Evolutionary conservation across 139 green algal genomes (phyloP), one percentile per base, ranked within the genome.

Genomic region (Cymbomonas tetramitiformis): DNA sequence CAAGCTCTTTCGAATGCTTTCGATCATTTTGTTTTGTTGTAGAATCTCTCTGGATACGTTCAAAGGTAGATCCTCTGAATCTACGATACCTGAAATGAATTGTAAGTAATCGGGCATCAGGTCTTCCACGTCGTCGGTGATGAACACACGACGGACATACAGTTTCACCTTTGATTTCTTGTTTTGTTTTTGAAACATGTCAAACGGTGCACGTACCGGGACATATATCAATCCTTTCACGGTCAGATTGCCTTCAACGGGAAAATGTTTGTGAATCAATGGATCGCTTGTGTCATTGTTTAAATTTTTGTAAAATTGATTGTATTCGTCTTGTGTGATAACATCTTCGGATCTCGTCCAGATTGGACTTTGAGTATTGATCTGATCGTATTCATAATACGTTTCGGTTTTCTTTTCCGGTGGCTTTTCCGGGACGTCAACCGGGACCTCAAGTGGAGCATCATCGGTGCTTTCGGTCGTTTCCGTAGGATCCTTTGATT

Each of bases 71-170:
- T 98, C 91, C 30, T 77, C 80, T 39, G 73, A 88, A 79, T 98
- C 91, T 0, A 97, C 86, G 9, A 98, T 73, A 51, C 90, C 90
- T 75, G 88, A 90, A 50, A 94, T 57, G 64, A 95, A 95, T 38
- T 31, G 71, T 24, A 93, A 63, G 71, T 88, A 96, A 38, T 86
- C 76, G 0, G 92, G 92, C 72, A 98, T 79, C 29, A 99, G 75
- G 62, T 94, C 88, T 67, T 96, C 86, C 68, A 99, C 97, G 71
- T 95, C 81, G 54, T 97, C 88, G n/a, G 53, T 79, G 75, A 98
- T 98, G 83, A 98, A 98, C 12, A 98, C 91, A 8, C 88, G 73
- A 69, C 91, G 93, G 43, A 98, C 91, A 68, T 93, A 97, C 46
- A 98, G 84, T 30, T 71, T 76, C 48, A 80, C 78, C 50, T n/a